phyloP scores from a whole-genome alignment of 345 rosid genomes.

The Theobroma cacao region DNA sequence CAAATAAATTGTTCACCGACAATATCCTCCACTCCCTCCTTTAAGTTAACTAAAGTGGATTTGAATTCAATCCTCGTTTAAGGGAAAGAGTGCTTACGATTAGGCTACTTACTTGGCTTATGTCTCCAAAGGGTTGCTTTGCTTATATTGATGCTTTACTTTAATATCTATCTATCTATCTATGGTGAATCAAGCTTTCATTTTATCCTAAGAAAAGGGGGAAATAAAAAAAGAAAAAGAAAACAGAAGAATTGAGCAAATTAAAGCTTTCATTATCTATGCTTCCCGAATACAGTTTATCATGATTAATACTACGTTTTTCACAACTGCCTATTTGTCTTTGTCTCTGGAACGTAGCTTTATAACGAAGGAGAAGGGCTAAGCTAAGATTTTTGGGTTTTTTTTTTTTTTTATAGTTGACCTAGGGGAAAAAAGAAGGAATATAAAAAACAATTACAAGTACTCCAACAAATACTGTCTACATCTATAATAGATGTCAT shows the following conservation, averaged over 20 bases:
- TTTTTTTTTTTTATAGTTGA: background rate
- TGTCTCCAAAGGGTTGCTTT: conserved; percentile 1
- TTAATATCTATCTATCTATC: background rate
- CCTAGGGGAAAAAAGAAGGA: background rate
- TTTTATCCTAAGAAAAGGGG: background rate
- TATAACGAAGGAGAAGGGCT: background rate
- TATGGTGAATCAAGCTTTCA: background rate
- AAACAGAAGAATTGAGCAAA: background rate
- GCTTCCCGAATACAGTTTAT: background rate
- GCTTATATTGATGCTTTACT: background rate
- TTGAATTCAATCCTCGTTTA: background rate
- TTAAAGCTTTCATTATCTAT: background rate
- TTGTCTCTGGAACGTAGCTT: background rate
- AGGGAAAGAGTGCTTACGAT: background rate
- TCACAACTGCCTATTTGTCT: background rate
- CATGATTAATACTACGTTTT: background rate
- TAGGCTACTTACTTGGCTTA: background rate
- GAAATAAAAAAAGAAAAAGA: too few relatives aligned
- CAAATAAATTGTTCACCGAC: background rate
- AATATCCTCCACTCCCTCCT: background rate
- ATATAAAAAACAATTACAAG: background rate
- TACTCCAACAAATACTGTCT: background rate
- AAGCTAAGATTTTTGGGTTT: background rate
- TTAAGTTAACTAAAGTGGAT: background rate
- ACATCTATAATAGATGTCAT: background rate